A percentile compares a stretch with the other conserved stretches of the same genome.
Conservation (phyloP, 1,284 basidiomycete species). For the Leccinum ambiguum region DNA sequence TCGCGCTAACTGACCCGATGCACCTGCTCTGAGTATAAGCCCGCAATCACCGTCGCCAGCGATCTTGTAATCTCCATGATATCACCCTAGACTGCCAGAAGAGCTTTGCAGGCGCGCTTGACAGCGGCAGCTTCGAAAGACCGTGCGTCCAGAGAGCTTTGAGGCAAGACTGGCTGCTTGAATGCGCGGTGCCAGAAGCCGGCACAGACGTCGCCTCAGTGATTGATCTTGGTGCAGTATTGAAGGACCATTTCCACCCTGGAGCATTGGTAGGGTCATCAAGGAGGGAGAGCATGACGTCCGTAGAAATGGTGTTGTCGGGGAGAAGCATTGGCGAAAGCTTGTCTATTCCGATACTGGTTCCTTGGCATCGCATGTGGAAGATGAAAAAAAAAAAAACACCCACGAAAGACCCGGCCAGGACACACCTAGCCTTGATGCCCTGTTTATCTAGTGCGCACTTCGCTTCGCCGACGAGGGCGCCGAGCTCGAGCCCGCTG, state of each 20-base stretch:
- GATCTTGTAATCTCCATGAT: slow-evolving; percentile 88
- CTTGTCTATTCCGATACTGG: slow-evolving; percentile 53
- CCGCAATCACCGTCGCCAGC: slow-evolving; percentile 81
- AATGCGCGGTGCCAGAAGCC: slow-evolving; percentile 18
- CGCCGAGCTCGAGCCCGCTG: slow-evolving; percentile 83
- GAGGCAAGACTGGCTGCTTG: slow-evolving; percentile 29
- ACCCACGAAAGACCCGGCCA: slow-evolving; percentile 86
- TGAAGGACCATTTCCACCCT: slow-evolving; percentile 81
- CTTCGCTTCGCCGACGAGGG: slow-evolving; percentile 64
- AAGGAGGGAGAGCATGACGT: slow-evolving; percentile 70
- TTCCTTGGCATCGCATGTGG: slow-evolving; percentile 4
- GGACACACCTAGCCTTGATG: slow-evolving; percentile 60
- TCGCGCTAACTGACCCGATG: slow-evolving; percentile 39
- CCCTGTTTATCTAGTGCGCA: slow-evolving; percentile 53
- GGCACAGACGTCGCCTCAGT: slow-evolving; percentile 18
- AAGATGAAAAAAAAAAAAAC: slow-evolving; percentile 17
- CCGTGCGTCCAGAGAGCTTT: slow-evolving; percentile 40
- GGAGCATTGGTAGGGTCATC: slow-evolving; percentile 76
- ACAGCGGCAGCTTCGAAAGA: slow-evolving; percentile 56
- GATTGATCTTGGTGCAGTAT: slow-evolving; percentile 32
- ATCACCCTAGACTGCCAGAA: slow-evolving; percentile 81
- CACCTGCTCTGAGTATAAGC: slow-evolving; percentile 78
- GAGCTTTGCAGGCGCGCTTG: slow-evolving; percentile 62
- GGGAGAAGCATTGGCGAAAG: slow-evolving; percentile 71
- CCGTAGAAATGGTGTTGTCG: slow-evolving; percentile 37